These are phyloP conservation scores for Ochetophila trinervis DNA, from an alignment of 306 rosid species.

Conservation along the genomic window DNA sequence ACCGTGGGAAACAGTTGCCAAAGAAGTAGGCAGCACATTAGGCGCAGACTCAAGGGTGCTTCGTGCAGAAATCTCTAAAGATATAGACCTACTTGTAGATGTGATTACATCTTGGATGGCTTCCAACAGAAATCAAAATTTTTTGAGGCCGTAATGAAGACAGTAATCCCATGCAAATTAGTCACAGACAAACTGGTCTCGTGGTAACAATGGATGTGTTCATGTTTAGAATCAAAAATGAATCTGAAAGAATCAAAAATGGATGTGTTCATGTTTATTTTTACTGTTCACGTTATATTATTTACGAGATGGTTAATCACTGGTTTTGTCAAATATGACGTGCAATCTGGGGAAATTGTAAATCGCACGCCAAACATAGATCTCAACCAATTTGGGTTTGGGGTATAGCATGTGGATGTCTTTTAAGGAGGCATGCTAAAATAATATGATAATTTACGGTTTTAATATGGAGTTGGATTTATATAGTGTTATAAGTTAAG, in stretches of 20 bases:
- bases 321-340: background rate
- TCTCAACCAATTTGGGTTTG: background rate
- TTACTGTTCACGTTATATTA: background rate
- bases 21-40: slow-evolving; percentile 80
- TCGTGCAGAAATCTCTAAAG: slow-evolving; percentile 68
- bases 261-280: background rate
- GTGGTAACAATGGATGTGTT: background rate
- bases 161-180: background rate
- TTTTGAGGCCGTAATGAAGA: slow-evolving; percentile 42
- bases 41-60: slow-evolving; percentile 69
- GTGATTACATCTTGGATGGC: slow-evolving; percentile 75
- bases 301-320: background rate
- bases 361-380: background rate
- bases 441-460: too few relatives aligned
- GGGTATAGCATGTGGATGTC: background rate
- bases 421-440: too few relatives aligned
- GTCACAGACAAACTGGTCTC: background rate
- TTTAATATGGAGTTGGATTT: too few relatives aligned
- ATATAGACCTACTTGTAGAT: slow-evolving; percentile 71
- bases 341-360: background rate
- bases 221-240: background rate
- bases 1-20: slow-evolving; percentile 91
- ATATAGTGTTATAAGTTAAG: too few relatives aligned
- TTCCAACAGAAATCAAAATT: slow-evolving; percentile 66
- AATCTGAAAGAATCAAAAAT: background rate